A percentile compares a stretch with the other conserved stretches of the same genome.
Evolutionary conservation across 1,284 basidiomycete genomes (phyloP).

Genomic region (Taiwanofungus camphoratus): DNA sequence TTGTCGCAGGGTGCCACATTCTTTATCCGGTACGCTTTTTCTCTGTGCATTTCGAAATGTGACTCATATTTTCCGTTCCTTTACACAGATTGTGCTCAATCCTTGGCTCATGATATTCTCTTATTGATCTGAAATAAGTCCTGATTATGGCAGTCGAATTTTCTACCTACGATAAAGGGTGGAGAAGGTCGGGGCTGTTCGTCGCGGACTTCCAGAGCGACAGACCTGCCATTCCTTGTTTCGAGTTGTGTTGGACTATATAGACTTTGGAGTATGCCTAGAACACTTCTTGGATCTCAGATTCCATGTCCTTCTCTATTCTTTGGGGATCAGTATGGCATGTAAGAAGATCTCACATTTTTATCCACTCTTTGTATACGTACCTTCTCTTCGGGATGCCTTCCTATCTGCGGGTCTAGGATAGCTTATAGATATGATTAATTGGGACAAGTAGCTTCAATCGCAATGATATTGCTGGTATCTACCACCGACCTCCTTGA

Average conservation of each 20-base stretch:
- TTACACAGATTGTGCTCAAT: constrained; percentile 62
- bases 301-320: too few relatives aligned
- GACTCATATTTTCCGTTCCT: neutral
- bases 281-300: neutral
- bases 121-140: constrained; percentile 41
- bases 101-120: constrained; percentile 72
- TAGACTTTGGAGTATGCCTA: neutral
- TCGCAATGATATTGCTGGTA: too few relatives aligned
- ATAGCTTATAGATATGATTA: too few relatives aligned
- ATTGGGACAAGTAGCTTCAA: too few relatives aligned
- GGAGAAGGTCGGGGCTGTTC: neutral
- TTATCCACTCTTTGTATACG: too few relatives aligned
- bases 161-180: neutral
- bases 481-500: too few relatives aligned
- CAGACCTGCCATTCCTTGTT: neutral
- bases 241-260: neutral
- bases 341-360: too few relatives aligned
- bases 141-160: neutral
- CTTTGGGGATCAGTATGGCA: too few relatives aligned
- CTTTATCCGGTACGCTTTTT: constrained; percentile 54
- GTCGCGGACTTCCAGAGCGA: neutral
- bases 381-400: too few relatives aligned
- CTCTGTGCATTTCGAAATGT: constrained; percentile 6
- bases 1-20: constrained; percentile 59
- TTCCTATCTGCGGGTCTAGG: too few relatives aligned